These are phyloP conservation scores for Trametes pubescens DNA, from an alignment of 1,284 basidiomycete species.

Conservation along the genomic window DNA sequence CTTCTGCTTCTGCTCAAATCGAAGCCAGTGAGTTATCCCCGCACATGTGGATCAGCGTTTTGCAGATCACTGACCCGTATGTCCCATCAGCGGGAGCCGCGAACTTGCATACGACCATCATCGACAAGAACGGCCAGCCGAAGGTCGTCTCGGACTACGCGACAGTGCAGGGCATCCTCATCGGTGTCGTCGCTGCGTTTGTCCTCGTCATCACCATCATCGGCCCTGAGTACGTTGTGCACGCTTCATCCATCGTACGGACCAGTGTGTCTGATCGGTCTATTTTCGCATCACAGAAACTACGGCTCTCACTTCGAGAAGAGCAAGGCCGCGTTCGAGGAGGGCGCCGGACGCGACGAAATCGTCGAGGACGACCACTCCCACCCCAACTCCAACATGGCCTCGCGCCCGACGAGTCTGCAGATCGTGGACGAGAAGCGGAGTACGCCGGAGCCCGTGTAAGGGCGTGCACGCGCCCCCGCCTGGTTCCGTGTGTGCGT, in stretches of 20 bases:
- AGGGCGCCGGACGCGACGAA: slow-evolving; percentile 56
- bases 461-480: neutral
- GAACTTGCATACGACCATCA: slow-evolving; percentile 61
- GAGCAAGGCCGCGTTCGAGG: slow-evolving; percentile 80
- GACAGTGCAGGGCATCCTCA: slow-evolving; percentile 86
- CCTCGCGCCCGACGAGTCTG: slow-evolving; percentile 31
- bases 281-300: slow-evolving; percentile 52
- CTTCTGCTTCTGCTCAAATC: slow-evolving; percentile 89
- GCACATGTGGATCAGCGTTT: neutral
- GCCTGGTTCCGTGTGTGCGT: neutral
- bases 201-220: slow-evolving; percentile 72
- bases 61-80: slow-evolving; percentile 14
- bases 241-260: neutral
- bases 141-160: slow-evolving; percentile 82
- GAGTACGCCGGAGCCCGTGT: slow-evolving; percentile 29
- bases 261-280: neutral
- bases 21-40: slow-evolving; percentile 72
- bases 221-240: slow-evolving; percentile 67
- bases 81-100: slow-evolving; percentile 62
- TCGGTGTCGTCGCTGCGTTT: slow-evolving; percentile 78
- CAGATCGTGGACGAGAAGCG: slow-evolving; percentile 33
- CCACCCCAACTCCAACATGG: slow-evolving; percentile 10
- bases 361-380: slow-evolving; percentile 25
- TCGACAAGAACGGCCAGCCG: slow-evolving; percentile 51
- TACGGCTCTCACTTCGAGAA: slow-evolving; percentile 88